These are phyloP conservation scores for Pseudocercospora fijiensis DNA, from an alignment of 2,329 filamentous ascomycete genomes.

Conservation along the genomic window DNA sequence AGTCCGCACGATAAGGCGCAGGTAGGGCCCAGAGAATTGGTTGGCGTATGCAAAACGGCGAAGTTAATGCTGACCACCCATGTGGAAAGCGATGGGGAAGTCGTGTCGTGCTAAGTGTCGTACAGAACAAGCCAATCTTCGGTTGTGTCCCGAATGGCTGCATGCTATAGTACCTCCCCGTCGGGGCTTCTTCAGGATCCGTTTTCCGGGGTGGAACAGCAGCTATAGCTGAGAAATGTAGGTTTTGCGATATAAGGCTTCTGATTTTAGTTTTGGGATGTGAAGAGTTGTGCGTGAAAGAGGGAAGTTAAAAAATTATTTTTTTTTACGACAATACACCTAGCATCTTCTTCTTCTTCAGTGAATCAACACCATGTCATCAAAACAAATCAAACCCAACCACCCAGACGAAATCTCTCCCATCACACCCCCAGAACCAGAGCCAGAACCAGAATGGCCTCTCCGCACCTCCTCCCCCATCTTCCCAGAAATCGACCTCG, in stretches of 20 bases:
- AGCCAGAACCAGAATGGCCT: conserved; percentile 9
- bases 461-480: conserved; percentile 8
- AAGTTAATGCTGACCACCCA: neutral
- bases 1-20: neutral
- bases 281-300: neutral
- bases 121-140: neutral
- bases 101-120: conserved; percentile 3
- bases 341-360: too few species aligned
- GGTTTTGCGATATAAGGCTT: neutral
- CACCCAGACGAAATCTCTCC: neutral
- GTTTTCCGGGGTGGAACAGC: neutral
- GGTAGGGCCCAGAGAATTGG: too few species aligned
- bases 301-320: too few species aligned
- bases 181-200: neutral
- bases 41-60: too few species aligned
- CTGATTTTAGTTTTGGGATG: neutral
- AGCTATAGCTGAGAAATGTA: neutral
- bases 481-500: conserved; percentile 1
- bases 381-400: too few species aligned
- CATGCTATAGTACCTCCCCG: neutral
- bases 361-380: too few species aligned
- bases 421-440: neutral
- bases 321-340: too few species aligned
- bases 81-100: neutral
- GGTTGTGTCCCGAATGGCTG: conserved; percentile 10